phyloP scores from a whole-genome alignment of 768 basidiomycete genomes.

The Boletus sp. region DNA sequence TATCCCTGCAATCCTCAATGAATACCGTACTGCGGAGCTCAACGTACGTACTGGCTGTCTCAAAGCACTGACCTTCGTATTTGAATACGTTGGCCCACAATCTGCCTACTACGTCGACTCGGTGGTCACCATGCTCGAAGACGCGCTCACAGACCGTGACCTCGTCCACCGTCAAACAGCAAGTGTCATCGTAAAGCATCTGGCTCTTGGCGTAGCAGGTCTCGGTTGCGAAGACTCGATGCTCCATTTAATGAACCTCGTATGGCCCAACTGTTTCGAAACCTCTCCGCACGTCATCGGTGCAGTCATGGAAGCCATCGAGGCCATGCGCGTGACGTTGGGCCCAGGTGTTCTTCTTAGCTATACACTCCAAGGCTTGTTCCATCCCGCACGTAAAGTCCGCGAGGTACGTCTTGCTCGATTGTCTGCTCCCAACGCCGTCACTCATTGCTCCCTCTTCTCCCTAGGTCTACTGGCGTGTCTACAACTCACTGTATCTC shows the following conservation, averaged over 20 bases:
- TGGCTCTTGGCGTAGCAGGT: constrained; percentile 94
- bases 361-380: constrained; percentile 91
- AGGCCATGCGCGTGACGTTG: constrained; percentile 94
- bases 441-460: constrained; percentile 2
- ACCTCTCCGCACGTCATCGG: constrained; percentile 98
- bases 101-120: constrained; percentile 97
- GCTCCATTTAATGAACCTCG: constrained; percentile 95
- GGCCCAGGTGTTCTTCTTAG: constrained; percentile 91
- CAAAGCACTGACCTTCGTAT: constrained; percentile 97
- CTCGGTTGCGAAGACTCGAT: constrained; percentile 98
- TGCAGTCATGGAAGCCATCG: constrained; percentile 96
- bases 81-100: constrained; percentile 97
- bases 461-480: constrained; percentile 77
- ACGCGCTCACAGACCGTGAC: constrained; percentile 96
- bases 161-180: constrained; percentile 98
- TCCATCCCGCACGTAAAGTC: constrained; percentile 96
- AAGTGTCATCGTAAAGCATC: constrained; percentile 96
- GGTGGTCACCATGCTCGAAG: constrained; percentile 96
- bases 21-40: constrained; percentile 96
- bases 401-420: constrained; percentile 66
- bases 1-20: constrained; percentile 97
- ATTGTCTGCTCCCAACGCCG: not conserved
- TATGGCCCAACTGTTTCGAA: constrained; percentile 99
- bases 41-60: constrained; percentile 99
- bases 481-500: constrained; percentile 93